Evolutionary conservation across 2,329 filamentous ascomycete genomes (phyloP).

Genomic region (Ophiosphaerella korrae): DNA sequence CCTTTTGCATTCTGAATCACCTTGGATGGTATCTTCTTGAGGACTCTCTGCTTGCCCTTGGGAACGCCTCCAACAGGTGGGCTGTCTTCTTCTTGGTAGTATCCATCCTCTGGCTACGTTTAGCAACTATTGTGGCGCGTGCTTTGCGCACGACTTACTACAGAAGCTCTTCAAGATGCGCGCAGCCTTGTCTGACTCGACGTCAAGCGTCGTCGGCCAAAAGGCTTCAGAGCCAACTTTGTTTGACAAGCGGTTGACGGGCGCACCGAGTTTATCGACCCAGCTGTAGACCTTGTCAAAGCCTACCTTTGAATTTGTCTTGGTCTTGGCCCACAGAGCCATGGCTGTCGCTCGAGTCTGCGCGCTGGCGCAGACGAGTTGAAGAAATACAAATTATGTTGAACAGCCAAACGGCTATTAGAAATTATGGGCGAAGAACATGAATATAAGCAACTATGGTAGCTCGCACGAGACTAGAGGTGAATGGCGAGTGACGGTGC

Average conservation of each 20-base stretch:
- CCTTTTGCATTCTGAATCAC: slow-evolving; percentile 90
- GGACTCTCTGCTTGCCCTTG: slow-evolving; percentile 66
- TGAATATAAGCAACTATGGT: slow-evolving; percentile 8
- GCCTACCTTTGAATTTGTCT: slow-evolving; percentile 48
- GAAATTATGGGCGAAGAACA: slow-evolving; percentile 25
- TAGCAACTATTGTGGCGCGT: slow-evolving; percentile 13
- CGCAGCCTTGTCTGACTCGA: slow-evolving; percentile 89
- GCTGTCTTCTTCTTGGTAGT: slow-evolving; percentile 64
- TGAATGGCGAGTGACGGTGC: slow-evolving; percentile 9
- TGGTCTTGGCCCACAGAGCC: slow-evolving; percentile 43
- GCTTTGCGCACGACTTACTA: slow-evolving; percentile 61
- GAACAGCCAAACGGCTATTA: slow-evolving; percentile 21
- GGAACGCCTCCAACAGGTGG: slow-evolving; percentile 54
- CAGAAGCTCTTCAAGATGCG: slow-evolving; percentile 90
- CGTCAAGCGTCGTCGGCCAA: slow-evolving; percentile 83
- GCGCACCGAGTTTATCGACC: slow-evolving; percentile 71
- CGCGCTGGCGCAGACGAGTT: slow-evolving; percentile 7
- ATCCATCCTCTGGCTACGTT: slow-evolving; percentile 63
- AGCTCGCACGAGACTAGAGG: slow-evolving; percentile 12
- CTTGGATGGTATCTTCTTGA: slow-evolving; percentile 82
- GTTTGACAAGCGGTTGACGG: slow-evolving; percentile 81
- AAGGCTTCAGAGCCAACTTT: slow-evolving; percentile 82
- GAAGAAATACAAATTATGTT: slow-evolving; percentile 23
- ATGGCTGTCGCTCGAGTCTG: slow-evolving; percentile 19
- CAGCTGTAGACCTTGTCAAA: slow-evolving; percentile 75